Base-by-base conservation (phyloP, 345 rosid species). In the Citrus hindsii region DNA sequence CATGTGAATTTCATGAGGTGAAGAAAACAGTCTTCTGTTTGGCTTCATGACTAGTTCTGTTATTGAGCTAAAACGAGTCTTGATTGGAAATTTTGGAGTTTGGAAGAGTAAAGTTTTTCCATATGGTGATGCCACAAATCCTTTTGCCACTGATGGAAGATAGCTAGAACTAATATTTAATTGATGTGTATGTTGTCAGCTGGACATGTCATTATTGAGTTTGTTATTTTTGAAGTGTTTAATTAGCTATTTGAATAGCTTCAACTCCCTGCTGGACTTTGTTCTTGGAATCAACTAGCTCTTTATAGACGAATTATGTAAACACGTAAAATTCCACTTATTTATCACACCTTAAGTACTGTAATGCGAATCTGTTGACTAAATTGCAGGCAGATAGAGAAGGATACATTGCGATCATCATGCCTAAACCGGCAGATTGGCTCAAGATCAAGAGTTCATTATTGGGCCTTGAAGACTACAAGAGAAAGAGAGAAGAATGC, bases 371-470 rank as follows among this genome's bases (percentile, higher is more conserved):
- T 68, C 32, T 69, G 9, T 64, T 51, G 38, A 46, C 70, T 58
- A 68, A 25, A 42, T 46, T 74, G 77, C 89, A 96, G 99, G 92
- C 99, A 35, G 93, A 87, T 59, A 86, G 99, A 62, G 98, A 96
- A 87, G 99, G 98, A 56, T 94, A 88, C 79, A 84, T 93, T 64
- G 98, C 98, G 7, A 93, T 95, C 77, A 86, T 93, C 61, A 95
- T 92, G 98, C 98, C 92, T 61, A 92, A 86, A 80, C 95, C 97
- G 55, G 88, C 90, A 69, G 94, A 93, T 71, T 95, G 98, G 98
- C 82, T 79, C 67, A 93, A 93, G 87, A 78, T 79, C 72, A 90
- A 89, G 86, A 74, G 82, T 83, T 87, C 95, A 28, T 76, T 96
- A 25, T 80, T 89, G 67, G 70, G 88, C 65, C 80, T 83, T 35